Conservation (phyloP, 2,329 filamentous ascomycete genomes). For the Anisogramma anomala region DNA sequence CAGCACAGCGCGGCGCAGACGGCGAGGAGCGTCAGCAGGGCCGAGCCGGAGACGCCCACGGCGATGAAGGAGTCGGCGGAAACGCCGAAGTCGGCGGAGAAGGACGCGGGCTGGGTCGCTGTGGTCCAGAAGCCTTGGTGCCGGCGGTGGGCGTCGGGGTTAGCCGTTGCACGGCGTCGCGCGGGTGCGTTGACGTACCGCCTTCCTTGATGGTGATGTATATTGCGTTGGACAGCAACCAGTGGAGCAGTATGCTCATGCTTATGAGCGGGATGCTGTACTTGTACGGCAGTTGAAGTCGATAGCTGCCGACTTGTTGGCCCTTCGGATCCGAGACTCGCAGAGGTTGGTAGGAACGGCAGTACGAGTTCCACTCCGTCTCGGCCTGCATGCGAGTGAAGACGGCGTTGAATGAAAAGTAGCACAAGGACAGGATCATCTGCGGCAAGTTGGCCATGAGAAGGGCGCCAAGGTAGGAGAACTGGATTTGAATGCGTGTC, state of each 20-base stretch:
- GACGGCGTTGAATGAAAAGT: constrained; percentile 29
- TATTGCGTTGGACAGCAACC: constrained; percentile 30
- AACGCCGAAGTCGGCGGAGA: background rate
- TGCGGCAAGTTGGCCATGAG: constrained; percentile 29
- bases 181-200: background rate
- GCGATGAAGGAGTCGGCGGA: background rate
- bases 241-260: constrained; percentile 27
- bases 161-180: background rate
- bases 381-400: constrained; percentile 31
- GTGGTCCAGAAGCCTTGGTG: background rate
- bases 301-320: constrained; percentile 26
- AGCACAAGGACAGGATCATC: constrained; percentile 28
- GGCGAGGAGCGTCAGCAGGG: background rate
- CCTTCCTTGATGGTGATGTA: constrained; percentile 23
- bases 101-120: background rate
- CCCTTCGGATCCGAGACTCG: constrained; percentile 25
- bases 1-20: background rate
- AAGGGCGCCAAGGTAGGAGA: background rate
- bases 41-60: background rate
- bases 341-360: constrained; percentile 20
- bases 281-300: constrained; percentile 29
- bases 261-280: constrained; percentile 28
- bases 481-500: background rate
- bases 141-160: too few species aligned
- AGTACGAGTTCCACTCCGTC: constrained; percentile 30